phyloP scores from a whole-genome alignment of 2,329 filamentous ascomycete genomes.

The Lachnellula subtilissima region DNA sequence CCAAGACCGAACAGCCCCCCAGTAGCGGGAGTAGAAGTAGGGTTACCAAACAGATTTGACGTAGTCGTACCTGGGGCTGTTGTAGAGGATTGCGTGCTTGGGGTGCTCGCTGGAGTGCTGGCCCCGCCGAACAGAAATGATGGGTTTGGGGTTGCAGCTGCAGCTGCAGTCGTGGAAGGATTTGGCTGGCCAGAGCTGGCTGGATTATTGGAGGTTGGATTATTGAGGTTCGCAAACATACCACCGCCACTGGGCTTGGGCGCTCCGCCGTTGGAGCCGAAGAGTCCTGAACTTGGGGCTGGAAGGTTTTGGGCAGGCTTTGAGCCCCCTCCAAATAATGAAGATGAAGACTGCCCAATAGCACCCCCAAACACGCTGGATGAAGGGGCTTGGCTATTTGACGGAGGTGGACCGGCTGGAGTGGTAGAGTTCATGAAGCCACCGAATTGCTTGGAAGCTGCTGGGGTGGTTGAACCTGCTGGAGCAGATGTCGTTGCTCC shows the following conservation, averaged over 20 bases:
- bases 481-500: constrained; percentile 13
- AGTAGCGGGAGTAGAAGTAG: neutral
- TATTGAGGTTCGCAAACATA: constrained; percentile 5
- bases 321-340: constrained; percentile 12
- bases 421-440: constrained; percentile 26
- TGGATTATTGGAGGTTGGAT: neutral
- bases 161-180: constrained; percentile 4
- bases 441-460: constrained; percentile 18
- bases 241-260: constrained; percentile 1
- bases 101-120: neutral
- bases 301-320: neutral
- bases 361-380: constrained; percentile 12
- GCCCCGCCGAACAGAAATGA: constrained; percentile 3
- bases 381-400: constrained; percentile 11
- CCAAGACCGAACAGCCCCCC: neutral
- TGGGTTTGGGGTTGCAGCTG: constrained; percentile 12
- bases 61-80: neutral
- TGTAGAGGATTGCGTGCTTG: neutral
- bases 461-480: constrained; percentile 27
- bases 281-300: neutral
- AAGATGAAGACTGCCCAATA: neutral
- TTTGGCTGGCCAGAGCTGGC: constrained; percentile 6
- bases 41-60: neutral
- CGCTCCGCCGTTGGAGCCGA: constrained; percentile 1
- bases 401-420: constrained; percentile 31